Percentiles rank a stretch among this genome's conserved stretches.
Conservation (phyloP, 305 asterid species). For the Caryopteris hybrid region DNA sequence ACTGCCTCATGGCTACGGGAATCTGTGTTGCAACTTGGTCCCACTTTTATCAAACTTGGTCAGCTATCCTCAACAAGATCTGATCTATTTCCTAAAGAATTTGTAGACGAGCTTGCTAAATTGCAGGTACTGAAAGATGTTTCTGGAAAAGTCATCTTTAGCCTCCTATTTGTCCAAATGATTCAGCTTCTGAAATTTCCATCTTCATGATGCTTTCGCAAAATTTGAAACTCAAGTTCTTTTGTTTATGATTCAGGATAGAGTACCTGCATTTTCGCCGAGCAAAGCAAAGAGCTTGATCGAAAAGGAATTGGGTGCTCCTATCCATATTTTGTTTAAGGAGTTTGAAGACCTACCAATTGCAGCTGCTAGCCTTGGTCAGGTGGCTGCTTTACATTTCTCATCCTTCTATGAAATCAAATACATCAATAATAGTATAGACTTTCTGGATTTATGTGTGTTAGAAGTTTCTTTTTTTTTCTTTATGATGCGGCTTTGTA, state of each 20-base stretch:
- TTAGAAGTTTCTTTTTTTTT: background rate
- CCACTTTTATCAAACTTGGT: conserved; percentile 93
- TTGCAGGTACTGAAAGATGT: conserved; percentile 56
- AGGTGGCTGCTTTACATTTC: conserved; percentile 64
- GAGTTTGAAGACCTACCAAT: conserved; percentile 90
- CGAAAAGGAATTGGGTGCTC: conserved; percentile 84
- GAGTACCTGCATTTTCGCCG: conserved; percentile 92
- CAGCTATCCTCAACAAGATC: conserved; percentile 94
- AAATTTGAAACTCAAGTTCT: background rate
- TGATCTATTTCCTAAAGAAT: conserved; percentile 86
- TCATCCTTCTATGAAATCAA: background rate
- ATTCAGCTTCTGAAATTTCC: background rate
- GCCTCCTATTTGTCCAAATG: background rate
- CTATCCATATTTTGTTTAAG: conserved; percentile 55
- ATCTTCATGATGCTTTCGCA: background rate
- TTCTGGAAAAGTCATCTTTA: background rate
- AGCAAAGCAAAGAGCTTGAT: conserved; percentile 62
- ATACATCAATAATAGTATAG: background rate
- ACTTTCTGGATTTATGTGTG: background rate
- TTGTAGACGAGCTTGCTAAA: conserved; percentile 92
- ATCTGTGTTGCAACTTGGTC: conserved; percentile 87
- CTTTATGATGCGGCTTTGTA: background rate
- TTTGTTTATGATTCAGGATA: conserved; percentile 60
- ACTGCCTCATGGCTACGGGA: conserved; percentile 96
- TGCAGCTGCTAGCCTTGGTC: conserved; percentile 99